Base-by-base conservation (phyloP, 257 asterid species). In the Nicotiana paniculata region DNA sequence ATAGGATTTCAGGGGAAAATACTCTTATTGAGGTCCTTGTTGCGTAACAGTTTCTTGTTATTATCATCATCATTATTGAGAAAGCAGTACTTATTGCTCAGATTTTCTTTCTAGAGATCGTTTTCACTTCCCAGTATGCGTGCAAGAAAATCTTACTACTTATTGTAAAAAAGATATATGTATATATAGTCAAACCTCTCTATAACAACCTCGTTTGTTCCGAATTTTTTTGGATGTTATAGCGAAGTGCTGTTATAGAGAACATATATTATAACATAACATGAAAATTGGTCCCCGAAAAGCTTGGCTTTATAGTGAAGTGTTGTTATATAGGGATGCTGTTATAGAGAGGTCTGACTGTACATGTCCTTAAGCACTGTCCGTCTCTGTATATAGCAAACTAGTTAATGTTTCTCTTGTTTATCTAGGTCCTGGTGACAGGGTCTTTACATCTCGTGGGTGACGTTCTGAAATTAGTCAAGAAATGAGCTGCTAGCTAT, bases 381-480 rank as follows among this genome's bases (percentile, higher is more conserved):
- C 6, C 0, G 28, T 3, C 28, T 51, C 26, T 48, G 63, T 51
- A 26, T 75, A 75, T 15, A 28, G 21, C 64, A 28, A 75, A 51
- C 46, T 51, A 75, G 80, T 75, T 75, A 28, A 51, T 28, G 46
- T 75, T 16, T 75, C 76, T 28, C 62, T 24, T 79, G 82, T 62
- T 39, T 82, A 85, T 62, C 77, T 89, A 95, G 98, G 98, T 95
- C 66, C 88, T 94, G 39, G 99, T 95, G 82, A 93, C 98, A 1
- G 99, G 99, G 26, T 96, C 98, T 8, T 82, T 94, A 58, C 98
- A 96, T 91, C 88, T 96, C 81, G 97, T 96, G 57, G 97, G 98
- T 13, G 98, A 95, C 67, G 91, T 91, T 37, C 80, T 95, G 91
- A 92, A 92, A 84, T 82, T 95, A 87, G 89, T 91, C 89, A 93